These are phyloP conservation scores for Phytophthora litchii DNA, from an alignment of 352 stramenopile genomes.

Conservation along the genomic window DNA sequence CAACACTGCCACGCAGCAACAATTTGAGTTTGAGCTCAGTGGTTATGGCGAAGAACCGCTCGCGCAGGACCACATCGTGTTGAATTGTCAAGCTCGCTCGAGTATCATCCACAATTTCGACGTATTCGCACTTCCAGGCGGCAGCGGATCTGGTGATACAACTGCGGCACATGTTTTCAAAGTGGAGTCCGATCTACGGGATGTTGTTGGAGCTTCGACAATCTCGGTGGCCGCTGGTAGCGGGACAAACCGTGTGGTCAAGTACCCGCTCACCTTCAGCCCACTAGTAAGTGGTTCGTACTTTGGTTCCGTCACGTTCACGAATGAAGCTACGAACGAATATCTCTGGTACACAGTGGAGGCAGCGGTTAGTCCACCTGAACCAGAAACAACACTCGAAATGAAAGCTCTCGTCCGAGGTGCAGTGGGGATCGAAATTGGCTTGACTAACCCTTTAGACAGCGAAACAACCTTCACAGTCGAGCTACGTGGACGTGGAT, in stretches of 20 bases:
- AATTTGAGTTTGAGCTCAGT: conserved; percentile 90
- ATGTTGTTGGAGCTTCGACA: conserved; percentile 74
- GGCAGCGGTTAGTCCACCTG: conserved; percentile 74
- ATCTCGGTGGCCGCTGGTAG: conserved; percentile 48
- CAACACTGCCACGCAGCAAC: conserved; percentile 85
- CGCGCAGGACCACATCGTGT: conserved; percentile 87
- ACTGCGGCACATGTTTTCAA: conserved; percentile 62
- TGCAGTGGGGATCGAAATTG: conserved; percentile 90
- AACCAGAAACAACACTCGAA: conserved; percentile 82
- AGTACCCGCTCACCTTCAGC: conserved; percentile 88
- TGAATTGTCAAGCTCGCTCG: conserved; percentile 88
- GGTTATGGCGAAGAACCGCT: conserved; percentile 90
- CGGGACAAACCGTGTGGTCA: conserved; percentile 21
- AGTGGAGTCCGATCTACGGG: conserved; percentile 93
- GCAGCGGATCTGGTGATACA: conserved; percentile 28
- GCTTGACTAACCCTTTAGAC: conserved; percentile 89
- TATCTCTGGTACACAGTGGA: conserved; percentile 95
- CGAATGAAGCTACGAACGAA: conserved; percentile 72
- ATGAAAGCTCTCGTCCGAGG: conserved; percentile 84
- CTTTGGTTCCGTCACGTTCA: conserved; percentile 94
- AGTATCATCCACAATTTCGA: conserved; percentile 80
- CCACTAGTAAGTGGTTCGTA: conserved; percentile 91
- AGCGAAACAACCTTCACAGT: conserved; percentile 87
- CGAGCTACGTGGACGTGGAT: conserved; percentile 79
- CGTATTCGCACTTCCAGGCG: conserved; percentile 62